Conservation (phyloP, 2,329 filamentous ascomycete genomes). For the Ceratocystis alfenasii region DNA sequence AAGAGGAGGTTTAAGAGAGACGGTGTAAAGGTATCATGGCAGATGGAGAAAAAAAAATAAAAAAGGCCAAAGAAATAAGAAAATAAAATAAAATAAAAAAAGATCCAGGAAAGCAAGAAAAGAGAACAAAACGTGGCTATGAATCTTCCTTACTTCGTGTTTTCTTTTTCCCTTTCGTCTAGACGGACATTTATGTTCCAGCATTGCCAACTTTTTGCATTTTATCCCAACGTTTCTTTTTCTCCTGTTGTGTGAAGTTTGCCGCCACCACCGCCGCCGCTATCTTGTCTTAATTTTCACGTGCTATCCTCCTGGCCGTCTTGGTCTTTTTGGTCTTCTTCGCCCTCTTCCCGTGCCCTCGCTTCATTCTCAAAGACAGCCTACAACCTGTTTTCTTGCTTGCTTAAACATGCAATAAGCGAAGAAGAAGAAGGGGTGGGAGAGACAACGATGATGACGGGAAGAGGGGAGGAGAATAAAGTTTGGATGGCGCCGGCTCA, state of each 20-base stretch:
- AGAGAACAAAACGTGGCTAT: not conserved
- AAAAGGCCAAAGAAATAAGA: not conserved
- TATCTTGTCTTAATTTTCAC: too few relatives aligned
- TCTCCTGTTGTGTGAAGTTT: not conserved
- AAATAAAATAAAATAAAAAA: not conserved
- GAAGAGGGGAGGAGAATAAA: too few relatives aligned
- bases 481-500: too few relatives aligned
- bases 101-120: too few relatives aligned
- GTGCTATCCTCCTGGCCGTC: not conserved
- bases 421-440: too few relatives aligned
- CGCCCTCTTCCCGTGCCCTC: too few relatives aligned
- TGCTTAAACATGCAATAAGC: too few relatives aligned
- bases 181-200: not conserved
- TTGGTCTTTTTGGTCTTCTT: not conserved
- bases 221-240: not conserved
- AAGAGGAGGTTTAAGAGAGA: not conserved
- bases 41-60: not conserved
- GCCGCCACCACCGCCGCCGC: too few relatives aligned
- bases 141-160: not conserved
- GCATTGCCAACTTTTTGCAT: not conserved
- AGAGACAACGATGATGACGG: too few relatives aligned
- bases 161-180: not conserved
- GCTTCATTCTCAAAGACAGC: too few relatives aligned
- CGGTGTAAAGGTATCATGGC: too few relatives aligned
- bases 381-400: too few relatives aligned